A percentile compares a stretch with the other conserved stretches of the same genome.
Conservation (phyloP, 352 stramenopile species). For the Plasmopara viticola region DNA sequence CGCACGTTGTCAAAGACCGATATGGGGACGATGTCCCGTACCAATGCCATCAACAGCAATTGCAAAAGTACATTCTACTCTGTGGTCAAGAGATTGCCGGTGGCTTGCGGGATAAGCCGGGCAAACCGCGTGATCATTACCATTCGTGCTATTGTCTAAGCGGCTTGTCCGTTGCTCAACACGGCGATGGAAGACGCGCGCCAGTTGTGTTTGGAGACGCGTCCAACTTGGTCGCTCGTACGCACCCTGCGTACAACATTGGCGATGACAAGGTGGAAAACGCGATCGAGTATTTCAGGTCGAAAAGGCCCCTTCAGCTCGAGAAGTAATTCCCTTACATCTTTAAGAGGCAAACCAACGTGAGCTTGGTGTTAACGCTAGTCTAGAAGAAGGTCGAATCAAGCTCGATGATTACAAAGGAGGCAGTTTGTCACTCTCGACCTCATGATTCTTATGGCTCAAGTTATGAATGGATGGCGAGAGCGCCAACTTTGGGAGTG, state of each 20-base stretch:
- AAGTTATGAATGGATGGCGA: no score
- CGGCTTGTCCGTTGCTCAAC: constrained; percentile 92
- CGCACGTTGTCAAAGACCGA: constrained; percentile 32
- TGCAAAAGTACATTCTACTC: constrained; percentile 92
- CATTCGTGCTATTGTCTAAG: constrained; percentile 98
- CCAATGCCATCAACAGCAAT: constrained; percentile 61
- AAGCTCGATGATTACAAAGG: no score
- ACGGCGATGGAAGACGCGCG: constrained; percentile 41
- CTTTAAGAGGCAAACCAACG: no score
- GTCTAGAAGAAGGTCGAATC: no score
- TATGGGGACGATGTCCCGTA: constrained; percentile 36
- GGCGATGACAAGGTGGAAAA: constrained; percentile 71
- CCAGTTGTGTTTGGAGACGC: constrained; percentile 49
- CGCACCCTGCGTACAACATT: constrained; percentile 92
- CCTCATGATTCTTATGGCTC: no score
- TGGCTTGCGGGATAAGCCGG: constrained; percentile 91
- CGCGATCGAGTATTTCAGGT: constrained; percentile 62
- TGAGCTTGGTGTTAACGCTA: no score
- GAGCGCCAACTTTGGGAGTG: no score
- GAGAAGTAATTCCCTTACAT: constrained; percentile 2
- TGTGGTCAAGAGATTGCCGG: constrained; percentile 93
- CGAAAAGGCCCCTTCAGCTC: constrained; percentile 48
- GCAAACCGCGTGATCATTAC: constrained; percentile 96
- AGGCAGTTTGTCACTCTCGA: no score
- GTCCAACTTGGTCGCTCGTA: constrained; percentile 72